Base-by-base conservation (phyloP, 2,329 filamentous ascomycete genomes). In the Lachnellula cervina region DNA sequence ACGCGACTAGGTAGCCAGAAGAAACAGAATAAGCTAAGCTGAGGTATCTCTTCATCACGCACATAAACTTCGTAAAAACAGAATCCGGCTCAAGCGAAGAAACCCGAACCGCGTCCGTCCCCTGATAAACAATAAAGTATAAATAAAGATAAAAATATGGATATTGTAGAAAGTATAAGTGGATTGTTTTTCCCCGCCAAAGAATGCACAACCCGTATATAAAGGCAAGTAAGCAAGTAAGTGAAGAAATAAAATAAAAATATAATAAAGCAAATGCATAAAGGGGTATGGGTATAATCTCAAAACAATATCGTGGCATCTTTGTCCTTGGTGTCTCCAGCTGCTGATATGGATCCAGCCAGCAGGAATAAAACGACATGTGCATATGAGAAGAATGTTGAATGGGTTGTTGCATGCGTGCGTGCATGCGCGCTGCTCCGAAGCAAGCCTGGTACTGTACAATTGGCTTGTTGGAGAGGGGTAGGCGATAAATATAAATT, bases 401-500 rank as follows among this genome's bases (percentile, higher is more conserved):
- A 19, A 9, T 13, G 21, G 21, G 2, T 21, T 2, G 28, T 32
- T 32, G n/a, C n/a, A n/a, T n/a, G n/a, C n/a, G n/a, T 3, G 9
- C 11, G n/a, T 21, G 21, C 21, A 21, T 44, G 42, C 21, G n/a
- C 16, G 6, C n/a, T 13, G 19, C 42, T 19, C 13, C 42, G n/a
- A 25, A 44, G 5, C 38, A 44, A 44, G 19, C 38, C 17, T 5
- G 11, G 42, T n/a, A 44, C 17, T 44, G 21, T 44, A 44, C 42
- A 44, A 23, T n/a, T 44, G 21, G 42, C 13, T 13, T 11, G 40
- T 13, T 11, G 40, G 40, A 44, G 11, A 44, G 42, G 19, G 19
- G 19, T 13, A 13, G 19, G 42, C 21, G 42, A 44, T 44, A 57
- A 57, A 54, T 57, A 60, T 52, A 54, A 42, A 64, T 66, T 67